Percentiles rank a stretch among this genome's conserved stretches.
These are phyloP conservation scores for Wickerhamomyces canadensis DNA, from an alignment of 805 yeast genomes.

Conservation along the genomic window DNA sequence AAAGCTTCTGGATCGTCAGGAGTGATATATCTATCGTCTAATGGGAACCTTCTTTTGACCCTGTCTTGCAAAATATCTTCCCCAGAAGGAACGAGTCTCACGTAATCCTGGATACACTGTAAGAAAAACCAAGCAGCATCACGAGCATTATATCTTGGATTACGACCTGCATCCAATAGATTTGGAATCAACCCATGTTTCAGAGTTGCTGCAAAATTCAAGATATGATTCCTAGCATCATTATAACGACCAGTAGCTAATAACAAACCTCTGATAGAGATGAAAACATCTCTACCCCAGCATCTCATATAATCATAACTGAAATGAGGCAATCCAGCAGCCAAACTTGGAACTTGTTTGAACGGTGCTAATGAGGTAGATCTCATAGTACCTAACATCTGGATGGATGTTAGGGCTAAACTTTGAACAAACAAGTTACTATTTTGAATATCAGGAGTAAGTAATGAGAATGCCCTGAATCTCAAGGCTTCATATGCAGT, in stretches of 20 bases:
- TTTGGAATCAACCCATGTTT: constrained; percentile 96
- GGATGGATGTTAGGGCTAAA: constrained; percentile 76
- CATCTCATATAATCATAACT: constrained; percentile 89
- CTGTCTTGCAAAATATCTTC: constrained; percentile 57
- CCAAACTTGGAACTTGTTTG: constrained; percentile 63
- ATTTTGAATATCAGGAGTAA: constrained; percentile 47
- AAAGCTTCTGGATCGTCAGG: constrained; percentile 72
- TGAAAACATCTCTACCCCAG: constrained; percentile 97
- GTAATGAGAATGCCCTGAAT: constrained; percentile 52
- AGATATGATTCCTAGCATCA: constrained; percentile 74
- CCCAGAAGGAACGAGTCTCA: constrained; percentile 64
- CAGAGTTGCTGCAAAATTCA: constrained; percentile 83
- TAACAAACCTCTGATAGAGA: constrained; percentile 76
- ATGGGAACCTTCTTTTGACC: constrained; percentile 81
- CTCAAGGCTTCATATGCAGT: constrained; percentile 80
- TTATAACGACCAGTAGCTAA: constrained; percentile 73
- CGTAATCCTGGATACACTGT: constrained; percentile 84
- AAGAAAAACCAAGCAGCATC: constrained; percentile 96
- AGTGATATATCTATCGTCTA: constrained; percentile 74
- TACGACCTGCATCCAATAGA: constrained; percentile 84
- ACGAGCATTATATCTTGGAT: constrained; percentile 92
- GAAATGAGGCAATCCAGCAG: constrained; percentile 96
- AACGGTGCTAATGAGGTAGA: constrained; percentile 72
- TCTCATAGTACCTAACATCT: constrained; percentile 73
- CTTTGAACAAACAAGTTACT: constrained; percentile 74